Evolutionary conservation across 2,329 filamentous ascomycete genomes (phyloP).

Genomic region (Aspergillus carbonarius): DNA sequence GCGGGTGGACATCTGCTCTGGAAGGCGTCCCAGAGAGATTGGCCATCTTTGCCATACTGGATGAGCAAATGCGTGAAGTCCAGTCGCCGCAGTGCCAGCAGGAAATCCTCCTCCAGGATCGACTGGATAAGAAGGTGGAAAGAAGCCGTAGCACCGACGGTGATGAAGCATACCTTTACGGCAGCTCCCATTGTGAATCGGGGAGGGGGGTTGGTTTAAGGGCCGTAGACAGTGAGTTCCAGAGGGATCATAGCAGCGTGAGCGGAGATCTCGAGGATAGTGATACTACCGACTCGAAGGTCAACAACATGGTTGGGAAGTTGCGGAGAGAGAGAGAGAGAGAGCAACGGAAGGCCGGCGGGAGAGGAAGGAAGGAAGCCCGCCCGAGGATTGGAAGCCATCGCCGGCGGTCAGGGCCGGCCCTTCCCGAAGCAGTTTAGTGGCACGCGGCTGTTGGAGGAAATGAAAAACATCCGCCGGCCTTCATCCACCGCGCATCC

Average conservation of each 20-base stretch:
- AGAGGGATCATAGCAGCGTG: not conserved
- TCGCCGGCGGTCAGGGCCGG: not conserved
- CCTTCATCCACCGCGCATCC: slow-evolving; percentile 15
- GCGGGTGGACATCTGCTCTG: slow-evolving; percentile 24
- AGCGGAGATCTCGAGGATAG: no score
- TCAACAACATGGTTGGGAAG: not conserved
- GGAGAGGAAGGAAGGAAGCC: no score
- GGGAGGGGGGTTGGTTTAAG: slow-evolving; percentile 13
- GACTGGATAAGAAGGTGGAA: slow-evolving; percentile 71
- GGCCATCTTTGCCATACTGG: slow-evolving; percentile 74
- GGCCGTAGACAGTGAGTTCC: not conserved
- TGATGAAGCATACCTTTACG: slow-evolving; percentile 69
- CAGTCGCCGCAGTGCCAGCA: slow-evolving; percentile 57
- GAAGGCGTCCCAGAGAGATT: slow-evolving; percentile 51
- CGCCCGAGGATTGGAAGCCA: not conserved
- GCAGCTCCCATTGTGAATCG: not conserved
- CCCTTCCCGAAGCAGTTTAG: slow-evolving; percentile 23
- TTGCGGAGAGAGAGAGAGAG: no score
- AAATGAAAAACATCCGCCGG: slow-evolving; percentile 18
- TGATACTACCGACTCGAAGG: not conserved
- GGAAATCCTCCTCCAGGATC: slow-evolving; percentile 62
- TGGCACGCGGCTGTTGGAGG: slow-evolving; percentile 12
- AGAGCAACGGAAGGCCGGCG: no score
- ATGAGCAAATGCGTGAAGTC: slow-evolving; percentile 72
- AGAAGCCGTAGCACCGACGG: slow-evolving; percentile 85